These are phyloP conservation scores for Arthromyces matolae DNA, from an alignment of 768 basidiomycete species.

Conservation along the genomic window DNA sequence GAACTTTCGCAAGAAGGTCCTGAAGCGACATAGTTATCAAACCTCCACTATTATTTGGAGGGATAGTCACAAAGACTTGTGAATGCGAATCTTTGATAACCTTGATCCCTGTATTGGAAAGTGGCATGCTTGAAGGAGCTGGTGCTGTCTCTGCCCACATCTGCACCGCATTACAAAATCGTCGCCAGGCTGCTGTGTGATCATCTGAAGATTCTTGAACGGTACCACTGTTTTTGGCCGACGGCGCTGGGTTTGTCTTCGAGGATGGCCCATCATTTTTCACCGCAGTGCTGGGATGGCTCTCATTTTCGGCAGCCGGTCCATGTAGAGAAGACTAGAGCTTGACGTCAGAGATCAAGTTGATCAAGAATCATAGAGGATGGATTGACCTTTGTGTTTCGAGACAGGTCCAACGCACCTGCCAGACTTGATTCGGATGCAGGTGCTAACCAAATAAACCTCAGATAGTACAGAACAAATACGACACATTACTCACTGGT, in stretches of 20 bases:
- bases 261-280: background rate
- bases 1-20: background rate
- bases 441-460: background rate
- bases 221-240: too few species aligned
- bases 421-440: slow-evolving; percentile 4
- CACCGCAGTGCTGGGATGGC: background rate
- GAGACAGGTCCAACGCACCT: background rate
- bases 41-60: background rate
- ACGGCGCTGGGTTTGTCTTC: background rate
- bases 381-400: background rate
- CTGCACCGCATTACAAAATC: background rate
- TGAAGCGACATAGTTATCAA: background rate
- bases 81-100: background rate
- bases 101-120: background rate
- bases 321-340: background rate
- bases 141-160: slow-evolving; percentile 1
- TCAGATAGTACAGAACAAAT: background rate
- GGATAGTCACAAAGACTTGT: background rate
- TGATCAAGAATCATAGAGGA: too few species aligned
- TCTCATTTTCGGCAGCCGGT: background rate
- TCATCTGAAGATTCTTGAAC: background rate
- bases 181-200: background rate
- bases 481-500: background rate
- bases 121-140: slow-evolving; percentile 1
- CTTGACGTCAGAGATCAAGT: background rate